Evolutionary conservation across 345 rosid species (phyloP).

Genomic region (Syzygium aqueum): DNA sequence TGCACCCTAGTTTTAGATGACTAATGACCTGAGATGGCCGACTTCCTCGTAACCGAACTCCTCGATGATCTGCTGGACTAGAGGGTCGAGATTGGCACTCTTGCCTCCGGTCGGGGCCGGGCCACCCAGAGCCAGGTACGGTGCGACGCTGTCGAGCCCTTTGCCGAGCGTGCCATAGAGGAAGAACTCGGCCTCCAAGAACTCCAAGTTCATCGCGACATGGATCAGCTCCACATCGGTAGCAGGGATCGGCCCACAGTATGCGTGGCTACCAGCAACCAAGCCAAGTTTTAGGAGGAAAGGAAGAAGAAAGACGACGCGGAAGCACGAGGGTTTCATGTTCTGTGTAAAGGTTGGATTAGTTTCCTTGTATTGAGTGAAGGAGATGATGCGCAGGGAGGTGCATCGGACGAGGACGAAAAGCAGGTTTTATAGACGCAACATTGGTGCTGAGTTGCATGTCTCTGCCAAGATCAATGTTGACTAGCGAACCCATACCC

Average conservation of each 20-base stretch:
- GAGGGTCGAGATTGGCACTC: slow-evolving; percentile 47
- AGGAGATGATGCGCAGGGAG: not conserved
- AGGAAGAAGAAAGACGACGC: not conserved
- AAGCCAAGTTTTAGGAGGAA: not conserved
- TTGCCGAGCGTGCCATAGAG: slow-evolving; percentile 31
- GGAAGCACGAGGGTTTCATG: not conserved
- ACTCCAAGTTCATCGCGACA: slow-evolving; percentile 58
- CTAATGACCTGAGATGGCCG: slow-evolving; percentile 51
- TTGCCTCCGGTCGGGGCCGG: slow-evolving; percentile 43
- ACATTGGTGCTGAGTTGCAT: not conserved
- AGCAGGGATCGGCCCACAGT: slow-evolving; percentile 24
- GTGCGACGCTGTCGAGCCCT: slow-evolving; percentile 41
- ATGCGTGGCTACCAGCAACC: not conserved
- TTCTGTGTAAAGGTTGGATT: not conserved
- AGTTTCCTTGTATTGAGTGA: not conserved
- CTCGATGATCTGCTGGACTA: slow-evolving; percentile 26
- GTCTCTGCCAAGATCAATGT: not conserved
- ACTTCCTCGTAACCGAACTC: slow-evolving; percentile 67
- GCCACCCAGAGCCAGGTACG: slow-evolving; percentile 38
- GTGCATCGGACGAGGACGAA: not conserved
- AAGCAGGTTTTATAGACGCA: not conserved
- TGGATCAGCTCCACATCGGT: slow-evolving; percentile 34
- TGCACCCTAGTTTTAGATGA: not conserved
- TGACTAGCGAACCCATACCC: not conserved
- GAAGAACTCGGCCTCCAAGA: slow-evolving; percentile 54